Evolutionary conservation across 2,329 filamentous ascomycete genomes (phyloP).

Genomic region (Dothistroma pini): DNA sequence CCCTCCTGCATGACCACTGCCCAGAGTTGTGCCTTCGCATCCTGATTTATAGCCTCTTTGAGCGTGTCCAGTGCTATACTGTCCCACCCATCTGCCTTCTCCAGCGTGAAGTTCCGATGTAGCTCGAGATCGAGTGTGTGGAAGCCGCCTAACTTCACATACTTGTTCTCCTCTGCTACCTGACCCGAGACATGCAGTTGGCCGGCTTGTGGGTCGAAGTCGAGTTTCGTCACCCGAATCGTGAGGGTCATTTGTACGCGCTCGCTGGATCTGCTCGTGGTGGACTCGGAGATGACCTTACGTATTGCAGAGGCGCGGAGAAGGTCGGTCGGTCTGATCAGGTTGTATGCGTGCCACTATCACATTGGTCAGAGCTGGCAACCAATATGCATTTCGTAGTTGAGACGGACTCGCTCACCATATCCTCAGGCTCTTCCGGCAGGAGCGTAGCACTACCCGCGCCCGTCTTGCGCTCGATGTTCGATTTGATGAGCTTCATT

Average conservation of each 20-base stretch:
- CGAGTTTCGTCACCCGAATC: slow-evolving; percentile 61
- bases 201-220: slow-evolving; percentile 66
- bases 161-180: slow-evolving; percentile 63
- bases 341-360: slow-evolving; percentile 72
- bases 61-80: slow-evolving; percentile 77
- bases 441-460: slow-evolving; percentile 63
- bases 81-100: slow-evolving; percentile 86
- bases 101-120: slow-evolving; percentile 79
- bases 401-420: slow-evolving; percentile 48
- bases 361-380: slow-evolving; percentile 7
- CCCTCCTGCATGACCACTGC: slow-evolving; percentile 94
- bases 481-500: slow-evolving; percentile 66
- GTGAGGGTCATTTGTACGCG: slow-evolving; percentile 63
- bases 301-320: slow-evolving; percentile 65
- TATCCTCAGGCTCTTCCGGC: slow-evolving; percentile 72
- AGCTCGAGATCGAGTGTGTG: slow-evolving; percentile 82
- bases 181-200: slow-evolving; percentile 66
- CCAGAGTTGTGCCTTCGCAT: slow-evolving; percentile 75
- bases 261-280: slow-evolving; percentile 58
- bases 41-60: slow-evolving; percentile 71
- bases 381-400: not conserved
- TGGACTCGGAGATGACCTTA: slow-evolving; percentile 58
- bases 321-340: slow-evolving; percentile 63
- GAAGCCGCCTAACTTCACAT: slow-evolving; percentile 63
- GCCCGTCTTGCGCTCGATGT: slow-evolving; percentile 61